Base-by-base conservation (phyloP, 495 filamentous ascomycete genomes). In the Thermothielavioides terrestris region DNA sequence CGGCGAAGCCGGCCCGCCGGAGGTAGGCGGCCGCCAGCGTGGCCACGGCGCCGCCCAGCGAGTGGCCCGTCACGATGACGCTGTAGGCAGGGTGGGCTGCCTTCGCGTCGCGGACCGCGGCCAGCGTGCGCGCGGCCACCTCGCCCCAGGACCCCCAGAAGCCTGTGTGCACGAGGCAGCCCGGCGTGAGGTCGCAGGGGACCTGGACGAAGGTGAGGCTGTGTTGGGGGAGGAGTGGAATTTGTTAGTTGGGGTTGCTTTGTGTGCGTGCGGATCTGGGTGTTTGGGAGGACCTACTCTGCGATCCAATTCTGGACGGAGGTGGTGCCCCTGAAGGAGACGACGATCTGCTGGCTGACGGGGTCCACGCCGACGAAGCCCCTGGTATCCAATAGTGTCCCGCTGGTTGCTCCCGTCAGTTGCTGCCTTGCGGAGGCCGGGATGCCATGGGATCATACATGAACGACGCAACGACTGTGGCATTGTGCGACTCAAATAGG, bases 361-460 rank as follows among this genome's bases (percentile, higher is more conserved):
- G 64, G 59, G 65, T 92, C 88, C 18, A 72, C 66, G 11, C 80
- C 81, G n/a, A 89, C 63, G 57, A 82, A 85, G 28, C 88, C 88
- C 11, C 80, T 73, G 12, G 77, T 77, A 52, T 86, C 84, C 6
- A 82, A 78, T 7, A 67, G 38, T 28, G 70, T 50, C 2, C 76
- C 69, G 36, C 79, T 85, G 14, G 21, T 50, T 12, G 42, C 42
- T 39, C 25, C 49, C 42, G 46, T 57, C 20, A 43, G 43, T 32
- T 3, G 21, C 6, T 28, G 2, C 8, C 27, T 10, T 36, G 7
- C n/a, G 18, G 4, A 38, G n/a, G 7, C 3, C 10, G 8, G 14
- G 26, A 27, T 31, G 8, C 11, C 3, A 8, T 9, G 10, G n/a
- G 15, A 12, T 62, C 72, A 52, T 72, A 88, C 84, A 70, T 65